phyloP scores from a whole-genome alignment of 305 asterid species.

The Fraxinus angustifolia region DNA sequence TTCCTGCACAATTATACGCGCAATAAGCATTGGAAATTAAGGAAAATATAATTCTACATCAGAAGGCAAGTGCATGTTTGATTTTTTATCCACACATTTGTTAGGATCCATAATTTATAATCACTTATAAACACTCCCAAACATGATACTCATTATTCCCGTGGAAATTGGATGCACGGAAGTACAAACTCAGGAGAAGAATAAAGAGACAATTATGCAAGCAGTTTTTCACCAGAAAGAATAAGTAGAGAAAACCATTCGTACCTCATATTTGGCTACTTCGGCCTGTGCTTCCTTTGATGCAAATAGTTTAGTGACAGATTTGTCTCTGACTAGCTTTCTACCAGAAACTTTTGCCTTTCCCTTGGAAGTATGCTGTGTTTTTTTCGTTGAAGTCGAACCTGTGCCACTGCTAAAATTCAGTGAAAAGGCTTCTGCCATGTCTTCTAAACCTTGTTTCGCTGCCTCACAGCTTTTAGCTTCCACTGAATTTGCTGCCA shows the following conservation, averaged over 20 bases:
- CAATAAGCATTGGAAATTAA: not conserved
- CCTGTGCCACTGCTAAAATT: constrained; percentile 28
- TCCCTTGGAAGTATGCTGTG: constrained; percentile 41
- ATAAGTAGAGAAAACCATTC: not conserved
- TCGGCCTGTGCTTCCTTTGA: constrained; percentile 72
- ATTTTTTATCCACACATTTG: not conserved
- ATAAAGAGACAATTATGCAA: not conserved
- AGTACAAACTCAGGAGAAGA: not conserved
- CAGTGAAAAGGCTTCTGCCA: constrained; percentile 34
- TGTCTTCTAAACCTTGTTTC: not conserved
- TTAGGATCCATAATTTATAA: not conserved
- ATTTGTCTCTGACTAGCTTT: constrained; percentile 50
- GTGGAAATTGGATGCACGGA: not conserved
- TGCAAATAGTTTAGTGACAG: constrained; percentile 55
- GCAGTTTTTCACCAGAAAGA: not conserved
- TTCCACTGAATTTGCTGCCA: constrained; percentile 28
- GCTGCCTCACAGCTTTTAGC: constrained; percentile 32
- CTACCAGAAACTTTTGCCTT: constrained; percentile 39
- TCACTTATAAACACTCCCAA: not conserved
- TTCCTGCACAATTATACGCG: constrained; percentile 43
- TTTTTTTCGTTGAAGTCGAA: constrained; percentile 52
- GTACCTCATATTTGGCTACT: constrained; percentile 61
- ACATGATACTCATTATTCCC: not conserved
- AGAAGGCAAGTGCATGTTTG: not conserved
- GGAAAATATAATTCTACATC: not conserved